Evolutionary conservation across 2,329 filamentous ascomycete species (phyloP).

Genomic region (Paracorniculantispora psalliotae): DNA sequence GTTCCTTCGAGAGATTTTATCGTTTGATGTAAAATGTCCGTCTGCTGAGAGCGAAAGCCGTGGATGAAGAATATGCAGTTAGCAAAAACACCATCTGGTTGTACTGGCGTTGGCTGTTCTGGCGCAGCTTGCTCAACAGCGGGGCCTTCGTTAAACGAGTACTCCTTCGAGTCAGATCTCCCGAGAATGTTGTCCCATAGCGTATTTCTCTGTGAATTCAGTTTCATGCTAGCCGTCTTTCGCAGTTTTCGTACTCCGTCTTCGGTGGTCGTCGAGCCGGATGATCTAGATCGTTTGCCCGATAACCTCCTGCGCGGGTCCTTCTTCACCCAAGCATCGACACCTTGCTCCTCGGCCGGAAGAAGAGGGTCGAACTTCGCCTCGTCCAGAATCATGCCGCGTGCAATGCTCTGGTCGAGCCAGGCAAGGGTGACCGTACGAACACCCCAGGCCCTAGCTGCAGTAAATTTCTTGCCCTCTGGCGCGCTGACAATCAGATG

Average conservation of each 20-base stretch:
- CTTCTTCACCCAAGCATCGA: conserved; percentile 64
- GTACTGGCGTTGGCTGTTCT: conserved; percentile 15
- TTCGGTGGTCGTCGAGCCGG: conserved; percentile 39
- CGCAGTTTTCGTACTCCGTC: conserved; percentile 74
- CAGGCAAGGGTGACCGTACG: conserved; percentile 77
- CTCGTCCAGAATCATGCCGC: conserved; percentile 90
- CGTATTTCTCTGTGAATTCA: conserved; percentile 72
- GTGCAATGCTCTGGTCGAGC: conserved; percentile 75
- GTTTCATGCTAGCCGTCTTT: conserved; percentile 78
- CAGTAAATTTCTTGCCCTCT: conserved; percentile 83
- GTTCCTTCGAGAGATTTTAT: conserved; percentile 45
- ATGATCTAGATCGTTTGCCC: conserved; percentile 57
- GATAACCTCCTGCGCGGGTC: conserved; percentile 41
- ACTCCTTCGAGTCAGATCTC: conserved; percentile 29
- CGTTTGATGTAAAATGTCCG: conserved; percentile 42
- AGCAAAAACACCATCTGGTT: conserved; percentile 45
- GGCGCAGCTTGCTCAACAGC: conserved; percentile 12
- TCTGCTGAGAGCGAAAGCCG: conserved; percentile 52
- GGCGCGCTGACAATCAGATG: conserved; percentile 79
- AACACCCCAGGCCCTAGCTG: conserved; percentile 78
- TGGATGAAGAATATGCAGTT: conserved; percentile 54
- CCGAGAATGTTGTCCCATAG: conserved; percentile 90
- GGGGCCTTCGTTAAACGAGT: conserved; percentile 26
- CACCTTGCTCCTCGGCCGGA: conserved; percentile 65
- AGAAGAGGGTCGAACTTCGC: conserved; percentile 73